These are phyloP conservation scores for Beta vulgaris DNA, from an alignment of 148 eudicot species.

Conservation along the genomic window DNA sequence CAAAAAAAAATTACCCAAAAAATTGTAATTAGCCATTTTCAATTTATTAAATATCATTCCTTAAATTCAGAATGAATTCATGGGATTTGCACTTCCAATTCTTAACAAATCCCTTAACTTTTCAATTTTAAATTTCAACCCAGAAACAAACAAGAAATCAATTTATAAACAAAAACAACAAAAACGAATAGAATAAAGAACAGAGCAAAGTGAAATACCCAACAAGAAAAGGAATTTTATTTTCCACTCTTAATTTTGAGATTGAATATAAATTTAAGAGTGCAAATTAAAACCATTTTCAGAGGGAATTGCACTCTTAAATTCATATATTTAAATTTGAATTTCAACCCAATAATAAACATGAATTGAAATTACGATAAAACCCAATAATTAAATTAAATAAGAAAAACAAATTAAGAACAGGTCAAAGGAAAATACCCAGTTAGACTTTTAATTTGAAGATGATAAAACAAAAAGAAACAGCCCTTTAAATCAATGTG, in stretches of 20 bases:
- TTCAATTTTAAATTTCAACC: neutral
- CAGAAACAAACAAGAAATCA: neutral
- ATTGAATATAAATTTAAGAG: too few relatives aligned
- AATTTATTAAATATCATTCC: conserved; percentile 15
- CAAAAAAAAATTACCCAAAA: conserved; percentile 6
- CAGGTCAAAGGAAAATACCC: too few relatives aligned
- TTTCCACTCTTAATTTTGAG: too few relatives aligned
- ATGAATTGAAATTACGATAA: too few relatives aligned
- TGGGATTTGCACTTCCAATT: neutral
- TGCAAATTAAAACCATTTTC: too few relatives aligned
- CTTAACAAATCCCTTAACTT: neutral
- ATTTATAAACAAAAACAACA: neutral
- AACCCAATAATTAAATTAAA: too few relatives aligned
- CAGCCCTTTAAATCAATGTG: conserved; percentile 19
- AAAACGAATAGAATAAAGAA: neutral
- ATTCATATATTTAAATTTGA: too few relatives aligned
- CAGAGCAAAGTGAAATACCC: neutral
- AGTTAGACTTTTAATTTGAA: neutral
- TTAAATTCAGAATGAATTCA: neutral
- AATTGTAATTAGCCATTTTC: neutral
- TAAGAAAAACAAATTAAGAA: too few relatives aligned
- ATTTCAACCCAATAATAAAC: too few relatives aligned
- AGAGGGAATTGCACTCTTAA: too few relatives aligned
- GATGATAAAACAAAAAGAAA: neutral
- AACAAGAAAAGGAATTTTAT: too few relatives aligned